These are phyloP conservation scores for Carallia brachiata DNA, from an alignment of 345 rosid species.

Conservation along the genomic window DNA sequence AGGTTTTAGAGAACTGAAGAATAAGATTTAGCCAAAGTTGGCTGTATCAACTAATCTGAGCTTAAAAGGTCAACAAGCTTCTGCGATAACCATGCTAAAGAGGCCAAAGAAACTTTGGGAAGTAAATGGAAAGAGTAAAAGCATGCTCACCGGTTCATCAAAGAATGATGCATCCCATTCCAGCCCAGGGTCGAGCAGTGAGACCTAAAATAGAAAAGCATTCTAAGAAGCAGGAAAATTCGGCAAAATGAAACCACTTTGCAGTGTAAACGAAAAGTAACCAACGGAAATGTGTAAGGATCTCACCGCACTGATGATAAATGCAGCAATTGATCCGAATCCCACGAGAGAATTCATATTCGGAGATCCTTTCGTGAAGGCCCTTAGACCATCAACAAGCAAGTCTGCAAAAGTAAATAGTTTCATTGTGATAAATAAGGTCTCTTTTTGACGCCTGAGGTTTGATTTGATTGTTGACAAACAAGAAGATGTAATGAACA, in stretches of 20 bases:
- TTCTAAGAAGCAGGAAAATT: constrained; percentile 7
- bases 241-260: background rate
- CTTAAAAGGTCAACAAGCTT: background rate
- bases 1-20: background rate
- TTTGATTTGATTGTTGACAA: too few relatives aligned
- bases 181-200: constrained; percentile 82
- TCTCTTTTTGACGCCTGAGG: background rate
- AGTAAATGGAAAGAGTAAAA: constrained; percentile 27
- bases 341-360: constrained; percentile 98
- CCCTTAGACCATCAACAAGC: constrained; percentile 77
- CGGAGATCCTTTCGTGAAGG: constrained; percentile 80
- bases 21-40: background rate
- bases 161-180: constrained; percentile 93
- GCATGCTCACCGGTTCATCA: constrained; percentile 88
- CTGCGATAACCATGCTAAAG: constrained; percentile 5
- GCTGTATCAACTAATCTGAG: background rate
- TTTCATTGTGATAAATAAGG: background rate
- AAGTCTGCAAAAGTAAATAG: constrained; percentile 49
- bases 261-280: constrained; percentile 6
- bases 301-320: constrained; percentile 78
- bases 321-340: constrained; percentile 80
- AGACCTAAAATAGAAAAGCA: constrained; percentile 44
- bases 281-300: constrained; percentile 6
- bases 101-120: background rate
- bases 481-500: background rate